phyloP scores from a whole-genome alignment of 2,329 filamentous ascomycete species.

The Paramyrothecium sp. region DNA sequence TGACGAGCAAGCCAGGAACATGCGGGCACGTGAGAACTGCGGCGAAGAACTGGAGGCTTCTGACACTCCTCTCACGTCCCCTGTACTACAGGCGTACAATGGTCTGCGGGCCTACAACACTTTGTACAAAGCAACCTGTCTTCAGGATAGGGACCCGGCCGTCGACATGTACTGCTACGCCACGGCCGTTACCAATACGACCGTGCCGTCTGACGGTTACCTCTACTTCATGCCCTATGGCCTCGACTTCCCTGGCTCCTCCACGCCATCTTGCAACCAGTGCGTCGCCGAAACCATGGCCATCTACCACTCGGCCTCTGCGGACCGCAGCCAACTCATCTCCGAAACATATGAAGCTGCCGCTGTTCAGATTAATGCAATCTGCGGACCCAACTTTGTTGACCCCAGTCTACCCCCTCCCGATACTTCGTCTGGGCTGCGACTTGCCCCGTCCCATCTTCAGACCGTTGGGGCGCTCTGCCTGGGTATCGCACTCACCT shows the following conservation, averaged over 20 bases:
- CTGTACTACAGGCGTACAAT: conserved; percentile 59
- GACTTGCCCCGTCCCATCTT: background rate
- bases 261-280: conserved; percentile 69
- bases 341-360: conserved; percentile 67
- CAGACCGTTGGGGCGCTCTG: background rate
- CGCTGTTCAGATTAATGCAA: conserved; percentile 69
- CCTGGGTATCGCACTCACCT: background rate
- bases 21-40: conserved; percentile 65
- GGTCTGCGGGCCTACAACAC: conserved; percentile 76
- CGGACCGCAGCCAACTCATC: conserved; percentile 65
- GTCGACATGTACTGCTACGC: conserved; percentile 77
- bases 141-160: conserved; percentile 56
- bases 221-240: conserved; percentile 87
- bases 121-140: conserved; percentile 78
- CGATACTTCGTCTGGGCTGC: conserved; percentile 12
- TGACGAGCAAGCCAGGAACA: conserved; percentile 59
- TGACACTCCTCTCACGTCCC: conserved; percentile 63
- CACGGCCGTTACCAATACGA: conserved; percentile 75
- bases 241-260: conserved; percentile 61
- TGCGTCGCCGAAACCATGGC: conserved; percentile 82
- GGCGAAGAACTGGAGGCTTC: conserved; percentile 64
- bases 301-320: conserved; percentile 70
- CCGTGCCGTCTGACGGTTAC: conserved; percentile 69
- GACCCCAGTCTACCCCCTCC: conserved; percentile 50
- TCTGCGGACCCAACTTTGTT: conserved; percentile 57